Conservation (phyloP, 768 basidiomycete genomes). For the Leccinum incarnatum region DNA sequence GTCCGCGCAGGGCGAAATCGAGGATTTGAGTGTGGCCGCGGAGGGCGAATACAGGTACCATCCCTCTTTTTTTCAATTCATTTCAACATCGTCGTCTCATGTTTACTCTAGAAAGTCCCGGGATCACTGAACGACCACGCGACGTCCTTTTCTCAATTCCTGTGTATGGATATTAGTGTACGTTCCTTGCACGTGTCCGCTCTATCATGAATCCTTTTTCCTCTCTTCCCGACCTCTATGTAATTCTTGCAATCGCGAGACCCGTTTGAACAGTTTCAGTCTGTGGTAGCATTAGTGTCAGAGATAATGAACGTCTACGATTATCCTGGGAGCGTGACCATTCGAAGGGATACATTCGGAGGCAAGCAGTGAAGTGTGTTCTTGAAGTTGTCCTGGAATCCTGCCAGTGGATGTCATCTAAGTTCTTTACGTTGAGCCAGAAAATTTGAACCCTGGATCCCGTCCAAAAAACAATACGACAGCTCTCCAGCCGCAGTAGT, state of each 20-base stretch:
- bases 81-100: conserved; percentile 5
- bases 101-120: conserved; percentile 66
- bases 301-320: neutral
- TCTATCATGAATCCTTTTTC: conserved; percentile 4
- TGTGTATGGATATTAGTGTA: conserved; percentile 7
- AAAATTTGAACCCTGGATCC: no score
- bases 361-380: no score
- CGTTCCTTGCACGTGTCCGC: conserved; percentile 2
- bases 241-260: conserved; percentile 8
- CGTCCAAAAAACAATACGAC: no score
- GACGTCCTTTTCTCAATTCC: conserved; percentile 3
- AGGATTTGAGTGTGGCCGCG: conserved; percentile 88
- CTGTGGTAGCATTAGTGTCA: neutral
- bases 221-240: conserved; percentile 11
- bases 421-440: no score
- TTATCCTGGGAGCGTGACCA: neutral
- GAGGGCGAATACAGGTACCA: conserved; percentile 90
- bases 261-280: neutral
- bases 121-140: conserved; percentile 61
- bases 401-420: no score
- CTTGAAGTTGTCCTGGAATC: no score
- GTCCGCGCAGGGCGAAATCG: conserved; percentile 86
- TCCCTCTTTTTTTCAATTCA: neutral
- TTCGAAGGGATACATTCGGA: no score
- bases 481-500: no score